These are phyloP conservation scores for Fusarium succisae DNA, from an alignment of 2,329 filamentous ascomycete genomes.

Conservation along the genomic window DNA sequence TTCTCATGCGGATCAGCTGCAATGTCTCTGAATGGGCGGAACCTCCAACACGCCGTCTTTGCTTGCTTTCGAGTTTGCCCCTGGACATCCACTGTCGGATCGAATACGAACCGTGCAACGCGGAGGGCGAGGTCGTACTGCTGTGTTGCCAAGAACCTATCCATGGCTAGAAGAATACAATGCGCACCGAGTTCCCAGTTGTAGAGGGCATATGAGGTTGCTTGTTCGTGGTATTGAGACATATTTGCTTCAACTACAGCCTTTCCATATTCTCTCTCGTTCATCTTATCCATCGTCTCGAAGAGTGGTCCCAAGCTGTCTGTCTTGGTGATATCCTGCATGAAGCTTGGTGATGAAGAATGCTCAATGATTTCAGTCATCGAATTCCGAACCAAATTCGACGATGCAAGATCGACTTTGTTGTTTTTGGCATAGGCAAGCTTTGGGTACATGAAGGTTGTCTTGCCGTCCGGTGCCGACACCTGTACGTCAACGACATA, in stretches of 20 bases:
- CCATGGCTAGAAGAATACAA: neutral
- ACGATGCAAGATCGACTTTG: neutral
- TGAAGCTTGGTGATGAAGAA: neutral
- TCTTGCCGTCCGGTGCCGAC: neutral
- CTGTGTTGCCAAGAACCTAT: neutral
- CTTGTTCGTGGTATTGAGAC: neutral
- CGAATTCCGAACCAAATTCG: neutral
- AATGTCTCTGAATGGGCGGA: neutral
- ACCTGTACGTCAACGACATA: neutral
- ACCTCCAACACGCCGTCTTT: neutral
- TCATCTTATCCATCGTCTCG: neutral
- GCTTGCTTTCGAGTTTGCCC: neutral
- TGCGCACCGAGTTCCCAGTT: neutral
- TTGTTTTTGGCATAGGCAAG: neutral
- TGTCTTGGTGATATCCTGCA: neutral
- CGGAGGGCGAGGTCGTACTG: neutral
- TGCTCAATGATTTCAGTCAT: neutral
- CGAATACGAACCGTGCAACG: neutral
- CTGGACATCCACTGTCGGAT: neutral
- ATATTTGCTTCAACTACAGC: neutral
- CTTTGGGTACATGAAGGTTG: neutral
- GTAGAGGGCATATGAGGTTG: neutral
- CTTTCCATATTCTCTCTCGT: neutral
- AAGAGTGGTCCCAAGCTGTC: neutral
- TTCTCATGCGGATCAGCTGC: neutral